Conservation (phyloP, 345 rosid species). For the Eucalyptus pauciflora region DNA sequence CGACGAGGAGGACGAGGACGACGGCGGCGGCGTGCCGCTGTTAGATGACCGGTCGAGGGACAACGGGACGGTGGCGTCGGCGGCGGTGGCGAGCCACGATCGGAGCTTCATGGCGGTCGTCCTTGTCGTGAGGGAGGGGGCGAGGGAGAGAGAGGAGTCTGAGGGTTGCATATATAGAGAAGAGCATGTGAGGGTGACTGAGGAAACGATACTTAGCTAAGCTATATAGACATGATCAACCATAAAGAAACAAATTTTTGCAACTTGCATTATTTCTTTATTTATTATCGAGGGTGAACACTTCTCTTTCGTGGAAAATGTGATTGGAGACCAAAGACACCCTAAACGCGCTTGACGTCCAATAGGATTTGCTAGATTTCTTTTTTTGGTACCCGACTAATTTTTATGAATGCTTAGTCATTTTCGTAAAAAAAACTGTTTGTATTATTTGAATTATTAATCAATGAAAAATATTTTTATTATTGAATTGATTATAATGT, state of each 20-base stretch:
- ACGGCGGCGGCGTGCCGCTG: conserved; percentile 13
- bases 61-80: background rate
- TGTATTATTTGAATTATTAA: too few relatives aligned
- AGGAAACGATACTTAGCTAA: background rate
- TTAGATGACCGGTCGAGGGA: background rate
- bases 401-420: background rate
- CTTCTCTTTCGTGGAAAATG: background rate
- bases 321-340: background rate
- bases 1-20: background rate
- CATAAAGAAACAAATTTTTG: background rate
- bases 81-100: conserved; percentile 22
- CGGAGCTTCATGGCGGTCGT: conserved; percentile 23
- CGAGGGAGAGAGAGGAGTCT: background rate
- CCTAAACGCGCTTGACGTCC: background rate
- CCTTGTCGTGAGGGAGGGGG: too few relatives aligned
- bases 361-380: background rate
- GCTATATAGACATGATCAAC: background rate
- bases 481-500: too few relatives aligned
- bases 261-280: background rate
- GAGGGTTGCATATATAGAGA: too few relatives aligned
- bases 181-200: background rate
- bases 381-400: background rate
- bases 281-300: background rate
- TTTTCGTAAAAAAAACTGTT: too few relatives aligned
- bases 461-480: too few relatives aligned